These are phyloP conservation scores for Cytidiella melzeri DNA, from an alignment of 768 basidiomycete genomes.

Conservation along the genomic window DNA sequence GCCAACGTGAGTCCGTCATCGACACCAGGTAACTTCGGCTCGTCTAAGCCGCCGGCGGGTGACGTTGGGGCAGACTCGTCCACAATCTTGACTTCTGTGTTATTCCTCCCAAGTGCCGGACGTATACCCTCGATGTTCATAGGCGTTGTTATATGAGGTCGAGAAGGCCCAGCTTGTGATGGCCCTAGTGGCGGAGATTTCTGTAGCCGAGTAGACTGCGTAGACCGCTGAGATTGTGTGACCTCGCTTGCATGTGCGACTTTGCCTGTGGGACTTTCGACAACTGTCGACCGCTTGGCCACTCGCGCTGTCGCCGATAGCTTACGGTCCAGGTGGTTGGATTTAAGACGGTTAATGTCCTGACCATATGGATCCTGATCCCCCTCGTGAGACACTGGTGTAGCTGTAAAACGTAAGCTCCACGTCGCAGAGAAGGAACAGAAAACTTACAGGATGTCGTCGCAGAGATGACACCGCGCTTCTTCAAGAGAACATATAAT, in stretches of 20 bases:
- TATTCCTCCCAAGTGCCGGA: slow-evolving; percentile 69
- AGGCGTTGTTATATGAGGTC: slow-evolving; percentile 36
- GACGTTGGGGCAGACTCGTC: slow-evolving; percentile 75
- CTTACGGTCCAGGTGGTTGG: slow-evolving; percentile 92
- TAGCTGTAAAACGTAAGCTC: slow-evolving; percentile 11
- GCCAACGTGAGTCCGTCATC: slow-evolving; percentile 90
- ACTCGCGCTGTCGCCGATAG: slow-evolving; percentile 88
- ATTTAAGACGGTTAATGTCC: slow-evolving; percentile 93
- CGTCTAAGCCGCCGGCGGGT: slow-evolving; percentile 50
- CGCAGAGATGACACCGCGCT: slow-evolving; percentile 84
- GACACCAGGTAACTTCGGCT: slow-evolving; percentile 49
- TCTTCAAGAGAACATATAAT: slow-evolving; percentile 80
- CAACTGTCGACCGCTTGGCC: slow-evolving; percentile 90
- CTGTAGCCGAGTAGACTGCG: slow-evolving; percentile 14
- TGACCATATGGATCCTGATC: slow-evolving; percentile 80
- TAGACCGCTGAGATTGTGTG: slow-evolving; percentile 26
- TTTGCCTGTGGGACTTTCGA: slow-evolving; percentile 90
- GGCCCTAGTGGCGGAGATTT: slow-evolving; percentile 27
- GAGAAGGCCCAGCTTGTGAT: slow-evolving; percentile 23
- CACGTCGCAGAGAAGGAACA: slow-evolving; percentile 5
- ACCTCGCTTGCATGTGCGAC: slow-evolving; percentile 71
- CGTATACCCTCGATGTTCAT: slow-evolving; percentile 36
- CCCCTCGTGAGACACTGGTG: slow-evolving; percentile 21
- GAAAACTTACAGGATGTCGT: slow-evolving; percentile 58
- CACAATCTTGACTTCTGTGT: slow-evolving; percentile 84